Conservation (phyloP, 2,329 filamentous ascomycete genomes). For the Aspergillus fructus region DNA sequence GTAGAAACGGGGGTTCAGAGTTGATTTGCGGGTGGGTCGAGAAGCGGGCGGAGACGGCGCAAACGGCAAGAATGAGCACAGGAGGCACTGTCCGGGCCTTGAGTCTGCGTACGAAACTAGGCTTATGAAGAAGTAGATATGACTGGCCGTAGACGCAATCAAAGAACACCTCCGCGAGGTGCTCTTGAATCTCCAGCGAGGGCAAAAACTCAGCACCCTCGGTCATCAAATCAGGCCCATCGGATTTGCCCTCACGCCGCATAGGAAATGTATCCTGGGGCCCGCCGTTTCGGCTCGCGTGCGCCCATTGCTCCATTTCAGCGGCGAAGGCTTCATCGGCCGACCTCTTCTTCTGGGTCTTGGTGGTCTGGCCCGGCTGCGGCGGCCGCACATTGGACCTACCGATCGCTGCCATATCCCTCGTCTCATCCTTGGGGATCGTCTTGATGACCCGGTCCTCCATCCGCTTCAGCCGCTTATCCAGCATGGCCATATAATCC, state of each 20-base stretch:
- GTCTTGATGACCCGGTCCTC: constrained; percentile 96
- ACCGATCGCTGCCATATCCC: constrained; percentile 65
- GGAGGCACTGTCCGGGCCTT: constrained; percentile 79
- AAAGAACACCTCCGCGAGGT: constrained; percentile 92
- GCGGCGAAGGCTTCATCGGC: constrained; percentile 85
- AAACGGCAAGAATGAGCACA: constrained; percentile 88
- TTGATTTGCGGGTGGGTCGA: constrained; percentile 81
- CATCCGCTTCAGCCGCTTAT: constrained; percentile 94
- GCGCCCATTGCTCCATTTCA: constrained; percentile 79
- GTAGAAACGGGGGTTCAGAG: constrained; percentile 75
- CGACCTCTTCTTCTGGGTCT: constrained; percentile 71
- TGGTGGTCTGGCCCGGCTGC: constrained; percentile 57
- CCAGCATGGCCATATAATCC: constrained; percentile 98
- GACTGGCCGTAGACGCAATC: constrained; percentile 94
- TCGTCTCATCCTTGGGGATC: constrained; percentile 81
- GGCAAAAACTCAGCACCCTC: constrained; percentile 84
- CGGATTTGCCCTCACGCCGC: constrained; percentile 61
- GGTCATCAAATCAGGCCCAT: constrained; percentile 73
- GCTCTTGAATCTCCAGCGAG: constrained; percentile 83
- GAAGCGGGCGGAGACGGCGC: constrained; percentile 92
- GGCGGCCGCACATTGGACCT: constrained; percentile 83
- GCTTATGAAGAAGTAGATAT: constrained; percentile 92
- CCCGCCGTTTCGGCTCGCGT: constrained; percentile 50
- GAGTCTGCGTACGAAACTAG: constrained; percentile 85
- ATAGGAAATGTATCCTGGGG: constrained; percentile 52